Evolutionary conservation across 75 land plant genomes (phyloP).

Genomic region (Azolla pinnata): DNA sequence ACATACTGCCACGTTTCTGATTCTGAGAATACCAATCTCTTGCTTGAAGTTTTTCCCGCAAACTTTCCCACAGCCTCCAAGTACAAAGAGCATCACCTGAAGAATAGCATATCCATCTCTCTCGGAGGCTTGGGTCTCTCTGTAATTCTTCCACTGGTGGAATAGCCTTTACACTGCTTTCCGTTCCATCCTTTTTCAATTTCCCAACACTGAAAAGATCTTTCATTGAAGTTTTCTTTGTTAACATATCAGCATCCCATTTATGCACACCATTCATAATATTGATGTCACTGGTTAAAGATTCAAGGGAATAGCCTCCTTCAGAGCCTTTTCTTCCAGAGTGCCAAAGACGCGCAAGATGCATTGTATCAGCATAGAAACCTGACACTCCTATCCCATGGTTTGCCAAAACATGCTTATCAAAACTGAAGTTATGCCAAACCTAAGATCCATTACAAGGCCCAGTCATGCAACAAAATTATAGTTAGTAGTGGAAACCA

Average conservation of each 20-base stretch:
- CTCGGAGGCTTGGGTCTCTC: conserved; percentile 34
- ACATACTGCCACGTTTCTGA: conserved; percentile 36
- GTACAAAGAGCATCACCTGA: conserved; percentile 77
- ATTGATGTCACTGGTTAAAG: conserved; percentile 52
- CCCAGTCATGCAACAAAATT: no score
- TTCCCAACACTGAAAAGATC: conserved; percentile 70
- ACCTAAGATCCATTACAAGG: no score
- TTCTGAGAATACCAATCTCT: conserved; percentile 45
- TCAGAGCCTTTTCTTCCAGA: conserved; percentile 51
- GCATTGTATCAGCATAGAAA: conserved; percentile 90
- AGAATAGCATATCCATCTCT: conserved; percentile 77
- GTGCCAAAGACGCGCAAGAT: conserved; percentile 87
- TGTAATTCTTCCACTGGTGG: conserved; percentile 86
- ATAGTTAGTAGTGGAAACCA: no score
- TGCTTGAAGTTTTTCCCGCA: conserved; percentile 35
- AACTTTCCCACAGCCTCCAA: conserved; percentile 55
- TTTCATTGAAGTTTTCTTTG: conserved; percentile 68
- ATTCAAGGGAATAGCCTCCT: conserved; percentile 94
- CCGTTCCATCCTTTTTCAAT: conserved; percentile 74
- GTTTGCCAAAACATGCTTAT: conserved; percentile 70
- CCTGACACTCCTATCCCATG: conserved; percentile 73
- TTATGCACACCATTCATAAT: conserved; percentile 40
- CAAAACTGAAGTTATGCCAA: conserved; percentile 97
- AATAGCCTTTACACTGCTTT: conserved; percentile 50
- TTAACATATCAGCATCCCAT: conserved; percentile 17